A percentile compares a stretch with the other conserved stretches of the same genome.
phyloP scores from a whole-genome alignment of 768 basidiomycete genomes.

The Tulasnella sp. region DNA sequence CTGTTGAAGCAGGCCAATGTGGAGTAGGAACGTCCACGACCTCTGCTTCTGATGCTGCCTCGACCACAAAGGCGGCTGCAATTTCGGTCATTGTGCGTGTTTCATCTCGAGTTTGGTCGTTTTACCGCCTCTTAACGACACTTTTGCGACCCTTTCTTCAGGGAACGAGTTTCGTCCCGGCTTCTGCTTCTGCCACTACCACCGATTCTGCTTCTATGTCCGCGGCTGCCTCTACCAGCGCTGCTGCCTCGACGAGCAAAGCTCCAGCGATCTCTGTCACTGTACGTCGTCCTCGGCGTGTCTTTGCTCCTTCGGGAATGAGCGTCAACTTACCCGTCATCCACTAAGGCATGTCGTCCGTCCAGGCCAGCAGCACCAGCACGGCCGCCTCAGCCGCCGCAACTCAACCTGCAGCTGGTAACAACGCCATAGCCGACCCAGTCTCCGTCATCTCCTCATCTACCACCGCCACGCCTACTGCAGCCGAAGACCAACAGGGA shows the following conservation, averaged over 20 bases:
- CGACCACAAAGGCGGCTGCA: background rate
- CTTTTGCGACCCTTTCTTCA: background rate
- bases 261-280: conserved; percentile 2
- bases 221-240: background rate
- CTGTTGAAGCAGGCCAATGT: background rate
- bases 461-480: background rate
- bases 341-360: background rate
- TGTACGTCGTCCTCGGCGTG: background rate
- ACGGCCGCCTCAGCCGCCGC: background rate
- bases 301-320: background rate
- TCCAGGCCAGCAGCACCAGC: background rate
- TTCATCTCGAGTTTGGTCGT: background rate
- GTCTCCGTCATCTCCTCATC: background rate
- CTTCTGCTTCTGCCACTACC: background rate
- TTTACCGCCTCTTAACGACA: background rate
- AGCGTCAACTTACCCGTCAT: no score
- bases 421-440: background rate
- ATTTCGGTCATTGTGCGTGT: background rate
- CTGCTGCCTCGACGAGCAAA: background rate
- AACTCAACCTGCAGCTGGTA: background rate
- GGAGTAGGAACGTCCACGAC: background rate
- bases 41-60: background rate
- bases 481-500: conserved; percentile 9
- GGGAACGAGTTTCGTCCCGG: background rate
- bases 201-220: background rate